Evolutionary conservation across 805 yeast genomes (phyloP), one percentile per base, ranked within the genome.

Genomic region (Priceomyces medius): DNA sequence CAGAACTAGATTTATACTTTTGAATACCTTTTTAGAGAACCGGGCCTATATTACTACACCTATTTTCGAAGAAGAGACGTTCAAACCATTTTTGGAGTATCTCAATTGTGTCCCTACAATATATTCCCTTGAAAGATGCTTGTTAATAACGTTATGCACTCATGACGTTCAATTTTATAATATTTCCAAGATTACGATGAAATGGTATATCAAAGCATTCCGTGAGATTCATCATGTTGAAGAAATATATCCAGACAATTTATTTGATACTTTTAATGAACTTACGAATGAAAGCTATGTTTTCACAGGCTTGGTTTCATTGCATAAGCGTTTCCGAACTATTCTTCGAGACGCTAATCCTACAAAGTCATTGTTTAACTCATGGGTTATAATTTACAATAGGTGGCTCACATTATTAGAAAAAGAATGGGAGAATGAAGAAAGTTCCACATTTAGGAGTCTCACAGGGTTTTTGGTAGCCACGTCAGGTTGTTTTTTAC

Each of bases 391-490:
- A n/a, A 73, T 81, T 44, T 80, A 73, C 52, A 68, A 68, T 26
- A 57, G 78, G 19, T 79, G 84, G 85, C 47, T 56, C 6, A 54
- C 51, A 40, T 55, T 53, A 44, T 49, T 66, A 10, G 64, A 56
- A 10, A 56, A 46, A 17, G 53, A 48, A 29, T 40, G 50, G n/a
- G 45, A 43, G 14, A 63, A 50, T 51, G 73, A 52, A 63, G 71
- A 64, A n/a, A 78, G 58, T 44, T 50, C 66, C 7, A 74, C 79
- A 19, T 80, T 80, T 59, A 68, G 85, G 50, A 84, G 81, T 53
- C 82, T 75, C 54, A 81, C 88, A 2, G 93, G 91, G 7, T 80
- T 83, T 45, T 59, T 87, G 45, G 87, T 88, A 2, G 78, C 88
- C 0, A 65, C 83, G 0, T 76, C 87, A 37, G 88, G 95, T 33